Conservation (phyloP, 306 rosid species). For the Cyamopsis tetragonoloba region DNA sequence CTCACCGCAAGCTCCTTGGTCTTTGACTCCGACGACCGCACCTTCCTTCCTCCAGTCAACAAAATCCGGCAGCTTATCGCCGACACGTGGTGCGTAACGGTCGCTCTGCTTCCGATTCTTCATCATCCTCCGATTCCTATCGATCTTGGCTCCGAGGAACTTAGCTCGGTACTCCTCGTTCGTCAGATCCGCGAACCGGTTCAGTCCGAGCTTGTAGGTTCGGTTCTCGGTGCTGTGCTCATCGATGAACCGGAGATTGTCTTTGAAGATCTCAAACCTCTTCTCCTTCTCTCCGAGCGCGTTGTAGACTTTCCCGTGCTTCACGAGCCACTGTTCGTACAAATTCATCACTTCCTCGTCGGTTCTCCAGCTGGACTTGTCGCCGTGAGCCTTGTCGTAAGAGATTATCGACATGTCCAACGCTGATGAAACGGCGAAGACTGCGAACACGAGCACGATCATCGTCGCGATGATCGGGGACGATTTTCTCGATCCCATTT, state of each 20-base stretch:
- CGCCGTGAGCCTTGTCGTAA: conserved; percentile 38
- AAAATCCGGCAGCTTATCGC: conserved; percentile 59
- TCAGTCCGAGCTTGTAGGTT: conserved; percentile 63
- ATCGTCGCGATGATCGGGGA: conserved; percentile 7
- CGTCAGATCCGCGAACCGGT: conserved; percentile 84
- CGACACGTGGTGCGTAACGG: conserved; percentile 65
- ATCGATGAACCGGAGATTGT: conserved; percentile 74
- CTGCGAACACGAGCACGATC: conserved; percentile 25
- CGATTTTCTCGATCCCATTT: conserved; percentile 49
- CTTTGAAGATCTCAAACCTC: conserved; percentile 82
- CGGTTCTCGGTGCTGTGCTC: conserved; percentile 47
- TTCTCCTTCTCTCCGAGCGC: conserved; percentile 62
- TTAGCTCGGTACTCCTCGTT: conserved; percentile 75
- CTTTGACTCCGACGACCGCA: conserved; percentile 64
- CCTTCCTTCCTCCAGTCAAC: conserved; percentile 95
- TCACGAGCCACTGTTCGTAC: conserved; percentile 67
- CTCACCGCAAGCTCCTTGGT: conserved; percentile 92
- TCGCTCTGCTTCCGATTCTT: conserved; percentile 22
- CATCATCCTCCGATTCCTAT: conserved; percentile 30
- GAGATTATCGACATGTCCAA: conserved; percentile 68
- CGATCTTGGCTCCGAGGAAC: conserved; percentile 54
- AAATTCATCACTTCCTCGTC: conserved; percentile 57
- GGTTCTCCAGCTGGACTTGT: conserved; percentile 36
- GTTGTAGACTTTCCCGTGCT: conserved; percentile 62
- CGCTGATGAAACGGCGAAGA: conserved; percentile 51